Percentiles rank a stretch among this genome's conserved stretches.
Evolutionary conservation across 306 rosid species (phyloP).

Genomic region (Myrica gale): DNA sequence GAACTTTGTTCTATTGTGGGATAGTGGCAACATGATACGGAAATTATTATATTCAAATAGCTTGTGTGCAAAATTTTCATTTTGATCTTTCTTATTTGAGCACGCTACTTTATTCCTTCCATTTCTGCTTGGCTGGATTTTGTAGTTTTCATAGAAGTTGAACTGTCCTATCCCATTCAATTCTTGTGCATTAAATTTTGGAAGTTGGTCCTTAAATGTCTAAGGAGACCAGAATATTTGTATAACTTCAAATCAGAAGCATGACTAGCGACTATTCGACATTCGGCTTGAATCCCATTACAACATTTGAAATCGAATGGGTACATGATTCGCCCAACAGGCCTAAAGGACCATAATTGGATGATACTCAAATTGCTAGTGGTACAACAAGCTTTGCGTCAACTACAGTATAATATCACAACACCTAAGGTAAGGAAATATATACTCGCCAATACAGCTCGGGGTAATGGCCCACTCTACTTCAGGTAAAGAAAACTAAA

Average conservation of each 20-base stretch:
- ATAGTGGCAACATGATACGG: background rate
- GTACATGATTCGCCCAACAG: background rate
- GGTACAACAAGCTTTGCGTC: too few species aligned
- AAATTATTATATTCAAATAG: background rate
- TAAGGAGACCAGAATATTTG: too few species aligned
- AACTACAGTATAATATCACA: background rate
- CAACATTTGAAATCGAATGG: too few species aligned
- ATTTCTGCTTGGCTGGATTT: background rate
- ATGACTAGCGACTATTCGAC: too few species aligned
- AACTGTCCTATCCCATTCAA: background rate
- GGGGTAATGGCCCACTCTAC: background rate
- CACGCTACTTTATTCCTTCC: background rate
- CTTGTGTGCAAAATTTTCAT: background rate
- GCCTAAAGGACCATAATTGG: background rate
- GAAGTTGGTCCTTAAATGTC: background rate
- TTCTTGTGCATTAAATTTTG: background rate
- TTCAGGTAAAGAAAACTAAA: slow-evolving; percentile 3
- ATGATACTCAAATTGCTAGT: background rate
- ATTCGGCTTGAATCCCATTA: too few species aligned
- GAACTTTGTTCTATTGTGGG: background rate
- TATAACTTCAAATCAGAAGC: too few species aligned
- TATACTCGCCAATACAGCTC: background rate
- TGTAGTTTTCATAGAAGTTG: background rate
- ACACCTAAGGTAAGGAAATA: background rate
- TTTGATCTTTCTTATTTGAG: background rate